Conservation (phyloP, 495 filamentous ascomycete genomes). For the Evernia prunastri region DNA sequence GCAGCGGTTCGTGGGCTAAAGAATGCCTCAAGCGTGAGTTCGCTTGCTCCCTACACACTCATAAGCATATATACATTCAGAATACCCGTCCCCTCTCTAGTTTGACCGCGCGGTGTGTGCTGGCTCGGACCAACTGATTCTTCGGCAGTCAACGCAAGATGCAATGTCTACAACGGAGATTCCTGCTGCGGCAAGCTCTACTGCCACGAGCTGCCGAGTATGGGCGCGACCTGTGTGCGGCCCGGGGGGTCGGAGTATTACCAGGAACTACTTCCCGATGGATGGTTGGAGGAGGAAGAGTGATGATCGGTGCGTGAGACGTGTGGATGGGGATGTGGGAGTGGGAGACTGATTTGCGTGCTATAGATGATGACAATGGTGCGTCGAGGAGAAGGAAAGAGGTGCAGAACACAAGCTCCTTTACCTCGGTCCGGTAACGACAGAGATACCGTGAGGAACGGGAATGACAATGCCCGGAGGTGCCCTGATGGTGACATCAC, state of each 20-base stretch:
- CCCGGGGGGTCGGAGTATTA: neutral
- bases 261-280: neutral
- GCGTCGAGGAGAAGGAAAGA: neutral
- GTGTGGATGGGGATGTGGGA: neutral
- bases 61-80: too few relatives aligned
- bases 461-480: neutral
- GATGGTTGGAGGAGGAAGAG: neutral
- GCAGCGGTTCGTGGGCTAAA: neutral
- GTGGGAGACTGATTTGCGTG: neutral
- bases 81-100: too few relatives aligned
- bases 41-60: neutral
- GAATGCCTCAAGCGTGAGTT: neutral
- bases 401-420: neutral
- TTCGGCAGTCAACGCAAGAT: neutral
- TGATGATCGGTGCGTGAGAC: neutral
- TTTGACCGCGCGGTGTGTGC: neutral
- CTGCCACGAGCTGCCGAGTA: slow-evolving; percentile 7
- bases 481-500: neutral
- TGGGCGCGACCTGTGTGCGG: neutral
- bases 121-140: neutral
- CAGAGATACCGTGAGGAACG: neutral
- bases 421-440: neutral
- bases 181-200: slow-evolving; percentile 1
- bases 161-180: slow-evolving; percentile 12
- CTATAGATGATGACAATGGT: neutral